These are phyloP conservation scores for Gossypium longicalyx DNA, from an alignment of 345 rosid genomes.

Conservation along the genomic window DNA sequence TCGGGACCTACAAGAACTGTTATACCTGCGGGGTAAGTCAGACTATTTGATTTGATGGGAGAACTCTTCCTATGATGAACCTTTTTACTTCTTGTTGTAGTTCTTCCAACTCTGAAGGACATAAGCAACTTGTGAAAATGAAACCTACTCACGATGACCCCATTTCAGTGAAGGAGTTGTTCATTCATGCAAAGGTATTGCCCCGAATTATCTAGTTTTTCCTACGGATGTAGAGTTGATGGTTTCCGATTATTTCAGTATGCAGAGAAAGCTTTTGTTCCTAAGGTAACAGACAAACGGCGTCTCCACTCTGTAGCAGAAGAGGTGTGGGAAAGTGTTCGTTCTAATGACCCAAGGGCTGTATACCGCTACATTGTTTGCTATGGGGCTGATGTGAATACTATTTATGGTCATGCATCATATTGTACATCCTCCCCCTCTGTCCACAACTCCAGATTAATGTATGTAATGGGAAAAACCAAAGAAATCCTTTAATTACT, in stretches of 20 bases:
- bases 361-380: constrained; percentile 67
- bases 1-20: constrained; percentile 36
- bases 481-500: constrained; percentile 25
- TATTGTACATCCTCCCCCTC: constrained; percentile 34
- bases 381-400: constrained; percentile 53
- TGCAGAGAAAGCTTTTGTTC: constrained; percentile 52
- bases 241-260: constrained; percentile 42
- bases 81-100: constrained; percentile 29
- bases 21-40: constrained; percentile 44
- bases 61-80: constrained; percentile 20
- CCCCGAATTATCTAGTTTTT: not conserved
- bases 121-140: constrained; percentile 40
- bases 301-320: constrained; percentile 42
- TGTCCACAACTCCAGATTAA: constrained; percentile 23
- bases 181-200: constrained; percentile 70
- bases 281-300: constrained; percentile 39
- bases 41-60: constrained; percentile 16
- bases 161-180: constrained; percentile 63
- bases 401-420: constrained; percentile 50
- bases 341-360: constrained; percentile 61
- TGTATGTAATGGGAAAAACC: constrained; percentile 33
- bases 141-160: constrained; percentile 59
- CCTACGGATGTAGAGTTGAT: not conserved
- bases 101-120: constrained; percentile 40
- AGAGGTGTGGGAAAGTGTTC: constrained; percentile 56